A percentile compares a stretch with the other conserved stretches of the same genome.
These are phyloP conservation scores for Leishmania martiniquensis DNA, from an alignment of 208 protist genomes.

Conservation along the genomic window DNA sequence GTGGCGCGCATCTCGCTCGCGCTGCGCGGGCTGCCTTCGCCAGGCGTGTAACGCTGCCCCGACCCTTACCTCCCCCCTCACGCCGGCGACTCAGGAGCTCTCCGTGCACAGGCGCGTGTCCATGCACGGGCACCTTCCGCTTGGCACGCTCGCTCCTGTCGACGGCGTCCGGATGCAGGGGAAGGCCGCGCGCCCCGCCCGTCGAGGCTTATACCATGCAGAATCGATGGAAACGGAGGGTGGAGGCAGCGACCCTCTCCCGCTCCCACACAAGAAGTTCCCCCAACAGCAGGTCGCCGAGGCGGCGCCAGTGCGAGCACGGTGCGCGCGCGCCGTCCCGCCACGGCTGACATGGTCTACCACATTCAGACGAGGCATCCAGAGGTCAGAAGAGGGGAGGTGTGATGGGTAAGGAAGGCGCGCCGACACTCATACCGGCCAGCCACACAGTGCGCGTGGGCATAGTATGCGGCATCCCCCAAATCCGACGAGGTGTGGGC, in stretches of 20 bases:
- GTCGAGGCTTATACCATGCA: background rate
- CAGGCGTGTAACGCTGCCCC: background rate
- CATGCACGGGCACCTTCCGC: background rate
- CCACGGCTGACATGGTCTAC: background rate
- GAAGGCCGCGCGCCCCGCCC: too few species aligned
- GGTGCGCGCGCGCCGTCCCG: background rate
- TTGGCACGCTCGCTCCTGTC: background rate
- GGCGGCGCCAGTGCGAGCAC: background rate
- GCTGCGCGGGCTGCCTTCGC: background rate
- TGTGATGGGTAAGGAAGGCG: background rate
- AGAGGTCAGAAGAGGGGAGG: background rate
- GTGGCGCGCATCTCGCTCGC: background rate
- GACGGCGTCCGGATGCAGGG: background rate
- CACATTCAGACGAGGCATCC: background rate
- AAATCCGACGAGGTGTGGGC: background rate
- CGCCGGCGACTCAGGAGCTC: background rate
- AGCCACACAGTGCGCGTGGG: background rate
- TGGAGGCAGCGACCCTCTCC: too few species aligned
- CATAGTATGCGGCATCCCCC: background rate
- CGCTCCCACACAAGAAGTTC: background rate
- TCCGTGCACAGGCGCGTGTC: background rate
- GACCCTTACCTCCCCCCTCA: background rate
- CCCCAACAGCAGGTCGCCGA: background rate
- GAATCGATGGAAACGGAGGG: too few species aligned
- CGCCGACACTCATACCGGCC: background rate